These are phyloP conservation scores for Ogataea corticis DNA, from an alignment of 805 yeast species.

Conservation along the genomic window DNA sequence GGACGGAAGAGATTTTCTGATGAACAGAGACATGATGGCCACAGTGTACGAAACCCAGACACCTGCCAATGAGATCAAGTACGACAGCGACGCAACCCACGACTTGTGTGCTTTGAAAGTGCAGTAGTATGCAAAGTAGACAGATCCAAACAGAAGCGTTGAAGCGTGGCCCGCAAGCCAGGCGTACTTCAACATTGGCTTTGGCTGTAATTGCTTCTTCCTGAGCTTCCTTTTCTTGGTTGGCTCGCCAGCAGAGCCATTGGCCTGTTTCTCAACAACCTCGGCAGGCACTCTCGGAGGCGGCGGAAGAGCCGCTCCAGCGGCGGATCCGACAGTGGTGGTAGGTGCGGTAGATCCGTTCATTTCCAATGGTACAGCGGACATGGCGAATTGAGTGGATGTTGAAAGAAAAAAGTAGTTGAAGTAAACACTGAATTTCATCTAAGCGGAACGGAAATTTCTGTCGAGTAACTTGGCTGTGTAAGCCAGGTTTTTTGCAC, in stretches of 20 bases:
- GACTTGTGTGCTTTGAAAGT: slow-evolving; percentile 37
- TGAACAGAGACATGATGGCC: slow-evolving; percentile 60
- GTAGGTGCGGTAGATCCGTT: slow-evolving; percentile 2
- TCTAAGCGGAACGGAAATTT: too few species aligned
- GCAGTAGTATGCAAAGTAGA: slow-evolving; percentile 37
- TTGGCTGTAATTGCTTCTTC: slow-evolving; percentile 34
- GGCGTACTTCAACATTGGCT: slow-evolving; percentile 44
- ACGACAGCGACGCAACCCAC: slow-evolving; percentile 50
- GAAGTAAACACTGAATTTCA: too few species aligned
- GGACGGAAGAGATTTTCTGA: slow-evolving; percentile 56
- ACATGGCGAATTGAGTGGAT: not conserved
- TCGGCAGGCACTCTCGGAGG: slow-evolving; percentile 3
- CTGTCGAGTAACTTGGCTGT: too few species aligned
- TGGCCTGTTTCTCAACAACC: slow-evolving; percentile 4
- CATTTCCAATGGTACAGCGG: not conserved
- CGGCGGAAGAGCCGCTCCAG: slow-evolving; percentile 2
- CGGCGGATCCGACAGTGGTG: not conserved
- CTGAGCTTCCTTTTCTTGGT: slow-evolving; percentile 35
- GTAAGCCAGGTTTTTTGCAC: too few species aligned
- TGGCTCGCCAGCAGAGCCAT: slow-evolving; percentile 9
- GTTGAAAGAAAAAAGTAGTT: too few species aligned
- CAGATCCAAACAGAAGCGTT: slow-evolving; percentile 45
- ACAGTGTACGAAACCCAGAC: slow-evolving; percentile 51
- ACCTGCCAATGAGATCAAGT: slow-evolving; percentile 59
- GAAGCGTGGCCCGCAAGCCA: slow-evolving; percentile 61